Base-by-base conservation (phyloP, 2,329 filamentous ascomycete species). In the Scytalidium lignicola region DNA sequence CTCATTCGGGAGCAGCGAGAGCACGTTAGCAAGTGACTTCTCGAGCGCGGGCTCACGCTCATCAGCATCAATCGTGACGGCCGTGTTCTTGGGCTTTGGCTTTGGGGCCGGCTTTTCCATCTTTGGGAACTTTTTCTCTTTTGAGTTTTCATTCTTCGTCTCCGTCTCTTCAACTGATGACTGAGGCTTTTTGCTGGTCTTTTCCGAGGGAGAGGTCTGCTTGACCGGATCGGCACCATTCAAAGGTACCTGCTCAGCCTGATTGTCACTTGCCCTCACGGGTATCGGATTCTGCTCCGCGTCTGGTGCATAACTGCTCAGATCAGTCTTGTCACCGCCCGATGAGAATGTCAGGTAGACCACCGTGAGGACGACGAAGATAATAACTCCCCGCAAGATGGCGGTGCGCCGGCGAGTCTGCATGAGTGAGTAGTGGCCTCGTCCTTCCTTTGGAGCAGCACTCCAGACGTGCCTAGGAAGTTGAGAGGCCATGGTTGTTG, bases 1-100 rank as follows among this genome's bases (percentile, higher is more conserved):
- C 42, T 67, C 65, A 47, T 65, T 61, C 3, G 65, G 65, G 1
- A 63, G 53, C 22, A 66, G 48, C 15, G 10, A 13, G 32, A 37
- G 32, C 32, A 37, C 32, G 8, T 37, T 13, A n/a, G 32, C 15
- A n/a, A 37, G 10, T 4, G 7, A 5, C 32, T 17, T 37, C 32
- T 37, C 32, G 8, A 37, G 32, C 10, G 6, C 15, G 5, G 32
- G 32, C 5, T 37, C 32, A 37, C 23, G 32, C 15, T 37, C 32
- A 37, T 13, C 32, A 37, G 6, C 32, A 17, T 13, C 32, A 15
- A 17, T 17, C 5, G 32, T 15, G 32, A 37, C 32, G 5, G 32
- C 32, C 5, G n/a, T 17, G n/a, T 37, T 37, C 10, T 13, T 17
- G n/a, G 32, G 32, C 32, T 37, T 37, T 4, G 32, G n/a, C n/a